These are phyloP conservation scores for Nothophytophthora sp. DNA, from an alignment of 352 stramenopile genomes.

Conservation along the genomic window DNA sequence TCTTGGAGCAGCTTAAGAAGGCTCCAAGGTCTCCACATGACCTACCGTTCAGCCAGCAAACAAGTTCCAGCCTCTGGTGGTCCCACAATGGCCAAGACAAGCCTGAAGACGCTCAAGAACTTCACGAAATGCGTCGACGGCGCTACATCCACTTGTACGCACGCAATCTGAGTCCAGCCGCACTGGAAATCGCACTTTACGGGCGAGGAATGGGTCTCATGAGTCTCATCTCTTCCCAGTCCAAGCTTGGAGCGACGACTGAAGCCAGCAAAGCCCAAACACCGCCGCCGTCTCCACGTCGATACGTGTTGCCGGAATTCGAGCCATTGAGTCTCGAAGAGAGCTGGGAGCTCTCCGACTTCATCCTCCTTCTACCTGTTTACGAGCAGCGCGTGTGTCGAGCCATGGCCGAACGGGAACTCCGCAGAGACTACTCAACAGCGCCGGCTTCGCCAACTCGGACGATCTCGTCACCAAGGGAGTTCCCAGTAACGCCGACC, in stretches of 20 bases:
- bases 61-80: conserved; percentile 19
- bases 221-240: conserved; percentile 7
- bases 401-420: conserved; percentile 33
- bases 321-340: conserved; percentile 47
- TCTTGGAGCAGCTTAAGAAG: conserved; percentile 35
- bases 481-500: conserved; percentile 15
- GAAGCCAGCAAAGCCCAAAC: conserved; percentile 1
- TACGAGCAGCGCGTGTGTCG: conserved; percentile 52
- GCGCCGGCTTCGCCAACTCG: conserved; percentile 25
- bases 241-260: not conserved
- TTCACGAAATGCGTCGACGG: conserved; percentile 26
- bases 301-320: conserved; percentile 17
- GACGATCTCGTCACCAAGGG: conserved; percentile 21
- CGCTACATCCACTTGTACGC: conserved; percentile 66
- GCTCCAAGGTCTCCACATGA: conserved; percentile 7
- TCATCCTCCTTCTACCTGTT: conserved; percentile 48
- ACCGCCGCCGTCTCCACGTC: conserved; percentile 13
- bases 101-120: conserved; percentile 12
- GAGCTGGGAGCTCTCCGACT: conserved; percentile 68
- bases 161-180: conserved; percentile 42
- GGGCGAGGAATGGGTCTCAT: conserved; percentile 32
- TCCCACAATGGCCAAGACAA: conserved; percentile 7
- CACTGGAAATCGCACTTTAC: conserved; percentile 42
- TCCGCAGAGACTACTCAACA: conserved; percentile 38
- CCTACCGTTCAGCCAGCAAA: not conserved